These are phyloP conservation scores for Kodamaea sp. DNA, from an alignment of 1,139 yeast species.

Conservation along the genomic window DNA sequence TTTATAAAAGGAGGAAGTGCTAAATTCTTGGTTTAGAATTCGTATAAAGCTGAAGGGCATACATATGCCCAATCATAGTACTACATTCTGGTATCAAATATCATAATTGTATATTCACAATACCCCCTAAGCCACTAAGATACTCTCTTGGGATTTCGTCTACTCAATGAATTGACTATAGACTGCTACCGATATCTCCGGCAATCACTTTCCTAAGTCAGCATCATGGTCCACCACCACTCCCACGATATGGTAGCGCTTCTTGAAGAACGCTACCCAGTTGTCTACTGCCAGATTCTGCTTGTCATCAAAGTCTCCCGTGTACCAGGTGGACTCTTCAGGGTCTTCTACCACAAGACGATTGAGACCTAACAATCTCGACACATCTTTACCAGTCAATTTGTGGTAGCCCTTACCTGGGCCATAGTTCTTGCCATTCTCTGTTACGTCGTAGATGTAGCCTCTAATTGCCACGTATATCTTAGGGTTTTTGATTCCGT, in stretches of 20 bases:
- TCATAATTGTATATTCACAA: too few species aligned
- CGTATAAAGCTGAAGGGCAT: too few species aligned
- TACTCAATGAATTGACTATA: too few species aligned
- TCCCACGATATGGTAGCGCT: conserved; percentile 46
- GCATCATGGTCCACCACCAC: conserved; percentile 8
- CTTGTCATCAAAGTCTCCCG: conserved; percentile 48
- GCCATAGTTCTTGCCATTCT: conserved; percentile 67
- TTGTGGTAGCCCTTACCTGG: conserved; percentile 73
- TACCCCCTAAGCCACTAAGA: too few species aligned
- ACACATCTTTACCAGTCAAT: conserved; percentile 76
- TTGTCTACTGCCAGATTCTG: conserved; percentile 54
- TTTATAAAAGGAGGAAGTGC: too few species aligned
- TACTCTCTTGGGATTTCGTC: too few species aligned
- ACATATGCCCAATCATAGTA: too few species aligned
- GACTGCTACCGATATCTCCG: too few species aligned
- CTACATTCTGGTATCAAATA: too few species aligned
- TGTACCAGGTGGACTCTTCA: conserved; percentile 46
- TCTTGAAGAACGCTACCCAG: conserved; percentile 58
- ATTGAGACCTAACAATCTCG: conserved; percentile 61
- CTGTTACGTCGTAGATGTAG: conserved; percentile 71
- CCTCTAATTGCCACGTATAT: conserved; percentile 78
- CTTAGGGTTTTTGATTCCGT: conserved; percentile 34
- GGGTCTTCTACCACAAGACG: conserved; percentile 43
- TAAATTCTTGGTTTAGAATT: too few species aligned
- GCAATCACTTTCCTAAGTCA: too few species aligned